Percentiles rank a stretch among this genome's conserved stretches.
Conservation (phyloP, 2,329 filamentous ascomycete genomes). For the Metarhizium sp. region DNA sequence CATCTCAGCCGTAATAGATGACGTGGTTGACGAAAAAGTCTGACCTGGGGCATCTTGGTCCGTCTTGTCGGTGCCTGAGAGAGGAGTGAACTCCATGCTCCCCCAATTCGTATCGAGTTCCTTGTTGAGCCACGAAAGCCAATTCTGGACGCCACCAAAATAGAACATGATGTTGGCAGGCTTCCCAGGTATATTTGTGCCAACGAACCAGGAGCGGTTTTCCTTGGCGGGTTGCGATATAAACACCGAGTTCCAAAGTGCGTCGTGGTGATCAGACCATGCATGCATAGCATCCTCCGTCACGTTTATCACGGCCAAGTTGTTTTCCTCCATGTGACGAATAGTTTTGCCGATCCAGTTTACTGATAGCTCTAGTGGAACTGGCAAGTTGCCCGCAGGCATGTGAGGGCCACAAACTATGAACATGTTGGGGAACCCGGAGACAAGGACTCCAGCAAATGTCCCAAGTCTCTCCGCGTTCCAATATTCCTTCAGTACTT, state of each 20-base stretch:
- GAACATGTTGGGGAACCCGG: slow-evolving; percentile 10
- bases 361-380: slow-evolving; percentile 4
- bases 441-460: slow-evolving; percentile 5
- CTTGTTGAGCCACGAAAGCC: too few relatives aligned
- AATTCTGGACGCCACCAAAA: not conserved
- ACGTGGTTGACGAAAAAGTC: too few relatives aligned
- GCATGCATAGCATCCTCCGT: slow-evolving; percentile 1
- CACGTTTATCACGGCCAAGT: slow-evolving; percentile 2
- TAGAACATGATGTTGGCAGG: not conserved
- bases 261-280: slow-evolving; percentile 7
- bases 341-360: not conserved
- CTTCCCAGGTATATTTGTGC: not conserved
- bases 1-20: too few relatives aligned
- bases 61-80: too few relatives aligned
- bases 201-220: not conserved
- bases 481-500: not conserved
- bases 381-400: slow-evolving; percentile 8
- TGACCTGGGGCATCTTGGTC: too few relatives aligned
- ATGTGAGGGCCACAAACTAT: slow-evolving; percentile 7
- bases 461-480: slow-evolving; percentile 2
- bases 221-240: not conserved
- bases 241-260: not conserved
- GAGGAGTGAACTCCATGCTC: too few relatives aligned
- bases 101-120: too few relatives aligned
- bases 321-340: not conserved